These are phyloP conservation scores for Elsinoe ampelina DNA, from an alignment of 2,329 filamentous ascomycete genomes.

Conservation along the genomic window DNA sequence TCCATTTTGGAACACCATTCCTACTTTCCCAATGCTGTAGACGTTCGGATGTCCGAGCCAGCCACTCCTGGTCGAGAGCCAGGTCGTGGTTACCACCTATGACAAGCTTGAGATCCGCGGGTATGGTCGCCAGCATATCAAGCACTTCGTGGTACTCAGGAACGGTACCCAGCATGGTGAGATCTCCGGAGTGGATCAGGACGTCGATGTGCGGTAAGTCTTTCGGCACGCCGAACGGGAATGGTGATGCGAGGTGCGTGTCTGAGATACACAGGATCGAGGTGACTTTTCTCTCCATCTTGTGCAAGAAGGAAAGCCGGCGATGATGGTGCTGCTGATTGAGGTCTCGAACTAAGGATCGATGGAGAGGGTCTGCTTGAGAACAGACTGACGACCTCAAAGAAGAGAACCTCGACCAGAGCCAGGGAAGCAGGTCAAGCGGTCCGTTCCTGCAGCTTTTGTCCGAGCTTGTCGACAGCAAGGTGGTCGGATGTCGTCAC, in stretches of 20 bases:
- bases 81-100: constrained; percentile 57
- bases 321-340: too few species aligned
- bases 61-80: constrained; percentile 42
- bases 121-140: constrained; percentile 38
- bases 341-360: too few species aligned
- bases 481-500: too few species aligned
- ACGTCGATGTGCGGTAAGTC: constrained; percentile 25
- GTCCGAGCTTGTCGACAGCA: too few species aligned
- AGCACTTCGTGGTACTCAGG: constrained; percentile 41
- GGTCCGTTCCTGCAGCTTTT: too few species aligned
- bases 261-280: constrained; percentile 36
- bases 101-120: constrained; percentile 50
- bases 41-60: constrained; percentile 1
- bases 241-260: constrained; percentile 26
- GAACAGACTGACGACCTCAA: too few species aligned
- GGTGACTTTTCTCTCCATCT: background rate
- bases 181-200: constrained; percentile 38
- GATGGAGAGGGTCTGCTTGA: too few species aligned
- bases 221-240: background rate
- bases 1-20: constrained; percentile 6
- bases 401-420: too few species aligned
- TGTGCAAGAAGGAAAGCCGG: too few species aligned
- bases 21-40: background rate
- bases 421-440: too few species aligned
- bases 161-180: constrained; percentile 43